Percentiles rank a stretch among this genome's conserved stretches.
Conservation (phyloP, 129 eudicot genomes). For the Chrysanthemum makinoi region DNA sequence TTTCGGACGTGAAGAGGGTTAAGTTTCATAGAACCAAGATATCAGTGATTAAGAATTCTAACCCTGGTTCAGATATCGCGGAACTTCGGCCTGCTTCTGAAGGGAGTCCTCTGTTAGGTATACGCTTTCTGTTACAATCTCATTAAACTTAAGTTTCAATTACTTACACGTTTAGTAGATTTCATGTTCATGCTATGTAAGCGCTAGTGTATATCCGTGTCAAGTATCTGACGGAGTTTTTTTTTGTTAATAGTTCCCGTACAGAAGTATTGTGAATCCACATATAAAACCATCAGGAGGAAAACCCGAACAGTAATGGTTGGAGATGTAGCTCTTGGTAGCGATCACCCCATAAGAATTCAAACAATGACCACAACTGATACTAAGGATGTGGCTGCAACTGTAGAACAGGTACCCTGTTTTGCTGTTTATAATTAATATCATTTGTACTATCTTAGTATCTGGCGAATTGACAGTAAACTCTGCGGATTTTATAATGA, state of each 20-base stretch:
- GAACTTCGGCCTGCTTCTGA: constrained; percentile 89
- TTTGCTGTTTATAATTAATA: not conserved
- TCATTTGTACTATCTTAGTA: not conserved
- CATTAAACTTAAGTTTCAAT: not conserved
- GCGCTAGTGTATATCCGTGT: not conserved
- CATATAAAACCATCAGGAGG: constrained; percentile 87
- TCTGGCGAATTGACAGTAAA: not conserved
- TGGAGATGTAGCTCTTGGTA: constrained; percentile 95
- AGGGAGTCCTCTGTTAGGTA: constrained; percentile 95
- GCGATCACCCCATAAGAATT: constrained; percentile 92
- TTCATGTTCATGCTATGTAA: not conserved
- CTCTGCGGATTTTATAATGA: constrained; percentile 4
- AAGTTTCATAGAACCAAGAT: constrained; percentile 63
- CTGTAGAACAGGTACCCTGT: constrained; percentile 74
- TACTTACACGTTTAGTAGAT: not conserved
- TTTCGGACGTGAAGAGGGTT: constrained; percentile 65
- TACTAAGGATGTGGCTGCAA: constrained; percentile 88
- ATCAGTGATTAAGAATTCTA: constrained; percentile 56
- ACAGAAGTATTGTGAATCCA: constrained; percentile 89
- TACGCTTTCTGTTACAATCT: not conserved
- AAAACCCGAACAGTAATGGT: constrained; percentile 95
- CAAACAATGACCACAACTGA: constrained; percentile 98
- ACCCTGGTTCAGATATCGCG: constrained; percentile 71
- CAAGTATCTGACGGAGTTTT: not conserved
- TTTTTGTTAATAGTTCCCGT: constrained; percentile 65